Percentiles rank a stretch among this genome's conserved stretches.
phyloP scores from a whole-genome alignment of 2,329 filamentous ascomycete genomes.

The Aaosphaeria arxii region DNA sequence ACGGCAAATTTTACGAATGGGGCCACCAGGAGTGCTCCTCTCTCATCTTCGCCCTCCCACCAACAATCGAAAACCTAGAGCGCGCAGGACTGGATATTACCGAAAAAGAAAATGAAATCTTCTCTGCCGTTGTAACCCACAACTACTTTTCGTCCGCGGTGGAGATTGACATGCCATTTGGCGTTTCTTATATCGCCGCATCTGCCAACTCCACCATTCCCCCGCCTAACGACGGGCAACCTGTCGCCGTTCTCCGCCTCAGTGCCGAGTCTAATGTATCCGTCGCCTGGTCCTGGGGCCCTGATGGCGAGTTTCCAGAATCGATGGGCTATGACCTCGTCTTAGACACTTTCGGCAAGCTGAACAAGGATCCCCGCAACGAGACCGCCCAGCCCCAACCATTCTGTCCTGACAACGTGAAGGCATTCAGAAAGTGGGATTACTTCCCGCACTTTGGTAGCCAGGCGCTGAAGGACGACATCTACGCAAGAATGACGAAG shows the following conservation, averaged over 20 bases:
- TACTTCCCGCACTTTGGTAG: constrained; percentile 37
- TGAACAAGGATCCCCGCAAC: constrained; percentile 39
- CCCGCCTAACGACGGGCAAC: constrained; percentile 31
- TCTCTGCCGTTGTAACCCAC: constrained; percentile 28
- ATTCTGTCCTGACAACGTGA: constrained; percentile 21
- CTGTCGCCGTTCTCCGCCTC: constrained; percentile 34
- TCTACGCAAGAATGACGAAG: constrained; percentile 28
- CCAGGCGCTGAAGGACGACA: constrained; percentile 21
- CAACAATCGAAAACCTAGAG: constrained; percentile 31
- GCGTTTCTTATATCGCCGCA: constrained; percentile 33
- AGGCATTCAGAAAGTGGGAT: constrained; percentile 37
- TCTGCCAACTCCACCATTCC: constrained; percentile 18
- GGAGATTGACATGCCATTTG: constrained; percentile 32
- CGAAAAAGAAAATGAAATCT: constrained; percentile 29
- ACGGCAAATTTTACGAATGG: constrained; percentile 27
- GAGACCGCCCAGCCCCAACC: constrained; percentile 15
- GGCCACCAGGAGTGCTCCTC: constrained; percentile 32
- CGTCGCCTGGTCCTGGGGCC: constrained; percentile 37
- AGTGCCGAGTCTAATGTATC: constrained; percentile 25
- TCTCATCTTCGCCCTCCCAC: constrained; percentile 36
- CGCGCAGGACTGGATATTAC: constrained; percentile 31
- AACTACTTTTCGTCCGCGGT: constrained; percentile 38
- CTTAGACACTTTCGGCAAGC: constrained; percentile 25
- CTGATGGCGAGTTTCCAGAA: constrained; percentile 30
- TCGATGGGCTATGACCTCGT: constrained; percentile 21